Percentiles rank a stretch among this genome's conserved stretches.
Conservation (phyloP, 805 yeast species). For the Wickerhamomyces kurtzmanii region DNA sequence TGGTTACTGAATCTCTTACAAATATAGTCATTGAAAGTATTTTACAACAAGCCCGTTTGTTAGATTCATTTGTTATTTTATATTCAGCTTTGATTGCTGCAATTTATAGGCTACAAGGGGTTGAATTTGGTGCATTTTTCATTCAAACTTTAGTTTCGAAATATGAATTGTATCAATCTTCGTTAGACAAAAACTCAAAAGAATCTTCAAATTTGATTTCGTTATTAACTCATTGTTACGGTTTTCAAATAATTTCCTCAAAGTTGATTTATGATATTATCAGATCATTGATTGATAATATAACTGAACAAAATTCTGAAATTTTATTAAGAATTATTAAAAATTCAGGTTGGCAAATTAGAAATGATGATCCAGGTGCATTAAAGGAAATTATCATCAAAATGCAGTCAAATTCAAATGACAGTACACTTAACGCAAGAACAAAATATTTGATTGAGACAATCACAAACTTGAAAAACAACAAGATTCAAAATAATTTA, state of each 20-base stretch:
- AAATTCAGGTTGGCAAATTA: slow-evolving; percentile 72
- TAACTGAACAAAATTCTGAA: slow-evolving; percentile 70
- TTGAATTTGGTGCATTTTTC: slow-evolving; percentile 82
- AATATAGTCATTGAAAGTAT: slow-evolving; percentile 56
- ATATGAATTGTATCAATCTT: slow-evolving; percentile 39
- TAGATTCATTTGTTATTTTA: slow-evolving; percentile 71
- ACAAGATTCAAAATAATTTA: slow-evolving; percentile 48
- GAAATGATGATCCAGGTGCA: slow-evolving; percentile 84
- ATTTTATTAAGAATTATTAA: slow-evolving; percentile 61
- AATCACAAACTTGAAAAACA: slow-evolving; percentile 76
- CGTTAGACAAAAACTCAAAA: slow-evolving; percentile 31
- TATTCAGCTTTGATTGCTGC: slow-evolving; percentile 75
- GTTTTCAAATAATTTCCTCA: slow-evolving; percentile 69
- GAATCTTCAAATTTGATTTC: slow-evolving; percentile 62
- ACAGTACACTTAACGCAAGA: slow-evolving; percentile 41
- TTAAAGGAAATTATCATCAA: slow-evolving; percentile 66
- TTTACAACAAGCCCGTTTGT: slow-evolving; percentile 48
- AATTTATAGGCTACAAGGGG: slow-evolving; percentile 69
- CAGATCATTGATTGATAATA: slow-evolving; percentile 35
- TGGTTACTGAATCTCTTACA: slow-evolving; percentile 66
- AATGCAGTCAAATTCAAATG: slow-evolving; percentile 36
- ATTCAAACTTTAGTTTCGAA: slow-evolving; percentile 73
- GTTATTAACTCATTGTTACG: slow-evolving; percentile 65
- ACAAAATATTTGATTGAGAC: slow-evolving; percentile 80
- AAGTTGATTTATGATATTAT: slow-evolving; percentile 72